phyloP scores from a whole-genome alignment of 2,329 filamentous ascomycete species.

The Macrophomina phaseolina region DNA sequence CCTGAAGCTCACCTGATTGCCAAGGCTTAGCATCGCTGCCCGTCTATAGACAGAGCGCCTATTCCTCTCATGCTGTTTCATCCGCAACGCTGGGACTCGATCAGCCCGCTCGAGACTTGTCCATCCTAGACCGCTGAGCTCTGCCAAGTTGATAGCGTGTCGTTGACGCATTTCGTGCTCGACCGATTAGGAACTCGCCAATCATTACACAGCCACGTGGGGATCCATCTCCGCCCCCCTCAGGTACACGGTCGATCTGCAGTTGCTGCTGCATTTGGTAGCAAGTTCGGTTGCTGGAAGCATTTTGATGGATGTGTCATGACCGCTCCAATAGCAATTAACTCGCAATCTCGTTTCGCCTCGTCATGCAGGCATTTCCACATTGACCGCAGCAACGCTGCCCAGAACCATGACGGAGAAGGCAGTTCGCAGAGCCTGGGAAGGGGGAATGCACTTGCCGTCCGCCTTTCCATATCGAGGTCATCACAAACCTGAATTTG shows the following conservation, averaged over 20 bases:
- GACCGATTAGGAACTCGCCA: neutral
- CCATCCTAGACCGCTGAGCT: neutral
- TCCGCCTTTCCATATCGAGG: neutral
- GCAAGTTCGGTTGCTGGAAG: neutral
- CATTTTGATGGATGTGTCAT: neutral
- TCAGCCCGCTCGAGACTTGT: too few relatives aligned
- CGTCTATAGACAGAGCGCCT: conserved; percentile 1
- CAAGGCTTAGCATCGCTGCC: neutral
- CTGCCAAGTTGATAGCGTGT: neutral
- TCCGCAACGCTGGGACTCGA: neutral
- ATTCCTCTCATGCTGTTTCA: neutral
- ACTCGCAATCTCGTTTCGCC: too few relatives aligned
- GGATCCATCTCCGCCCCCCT: neutral
- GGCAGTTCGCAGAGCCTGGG: neutral
- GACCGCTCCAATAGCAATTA: too few relatives aligned
- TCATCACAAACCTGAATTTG: neutral
- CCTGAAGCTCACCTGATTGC: neutral
- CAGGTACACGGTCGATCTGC: neutral
- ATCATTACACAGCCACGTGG: conserved; percentile 6
- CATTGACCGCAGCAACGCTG: neutral
- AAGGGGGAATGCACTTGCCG: neutral
- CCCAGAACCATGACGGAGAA: neutral
- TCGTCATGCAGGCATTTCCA: neutral
- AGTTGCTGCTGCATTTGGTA: neutral
- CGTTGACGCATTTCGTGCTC: neutral